These are phyloP conservation scores for Suillus discolor DNA, from an alignment of 768 basidiomycete species.

Conservation along the genomic window DNA sequence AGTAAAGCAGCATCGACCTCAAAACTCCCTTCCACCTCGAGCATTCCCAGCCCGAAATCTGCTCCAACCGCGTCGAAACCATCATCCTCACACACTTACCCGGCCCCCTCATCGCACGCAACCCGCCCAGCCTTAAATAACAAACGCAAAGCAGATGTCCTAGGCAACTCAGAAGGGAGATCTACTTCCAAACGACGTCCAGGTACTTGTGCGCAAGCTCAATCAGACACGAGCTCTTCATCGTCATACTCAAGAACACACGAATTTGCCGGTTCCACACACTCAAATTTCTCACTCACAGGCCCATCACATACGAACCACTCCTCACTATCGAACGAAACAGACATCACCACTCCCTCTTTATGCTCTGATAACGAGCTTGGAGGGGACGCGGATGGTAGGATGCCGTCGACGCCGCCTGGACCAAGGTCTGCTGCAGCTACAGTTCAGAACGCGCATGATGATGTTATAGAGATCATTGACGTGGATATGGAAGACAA, in stretches of 20 bases:
- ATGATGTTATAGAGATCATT: slow-evolving; percentile 30
- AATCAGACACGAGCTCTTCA: background rate
- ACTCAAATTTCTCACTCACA: background rate
- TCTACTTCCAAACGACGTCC: background rate
- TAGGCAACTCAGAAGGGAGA: background rate
- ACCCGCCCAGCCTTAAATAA: background rate
- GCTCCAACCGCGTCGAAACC: background rate
- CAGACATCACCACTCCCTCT: slow-evolving; percentile 61
- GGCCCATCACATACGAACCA: background rate
- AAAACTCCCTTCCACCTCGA: background rate
- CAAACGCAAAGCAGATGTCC: slow-evolving; percentile 1
- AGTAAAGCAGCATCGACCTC: background rate
- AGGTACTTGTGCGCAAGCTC: background rate
- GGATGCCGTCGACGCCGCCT: slow-evolving; percentile 53
- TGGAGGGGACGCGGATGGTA: slow-evolving; percentile 49
- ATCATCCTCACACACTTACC: background rate
- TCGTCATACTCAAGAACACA: background rate
- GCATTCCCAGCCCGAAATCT: background rate
- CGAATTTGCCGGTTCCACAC: background rate
- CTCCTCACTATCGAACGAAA: slow-evolving; percentile 30
- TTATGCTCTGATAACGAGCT: slow-evolving; percentile 74
- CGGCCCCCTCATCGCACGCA: background rate
- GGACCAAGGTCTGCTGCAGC: slow-evolving; percentile 27
- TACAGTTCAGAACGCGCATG: background rate
- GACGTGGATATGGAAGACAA: slow-evolving; percentile 40